Evolutionary conservation across 2,329 filamentous ascomycete species (phyloP).

Genomic region (Trichoderma asperellum): DNA sequence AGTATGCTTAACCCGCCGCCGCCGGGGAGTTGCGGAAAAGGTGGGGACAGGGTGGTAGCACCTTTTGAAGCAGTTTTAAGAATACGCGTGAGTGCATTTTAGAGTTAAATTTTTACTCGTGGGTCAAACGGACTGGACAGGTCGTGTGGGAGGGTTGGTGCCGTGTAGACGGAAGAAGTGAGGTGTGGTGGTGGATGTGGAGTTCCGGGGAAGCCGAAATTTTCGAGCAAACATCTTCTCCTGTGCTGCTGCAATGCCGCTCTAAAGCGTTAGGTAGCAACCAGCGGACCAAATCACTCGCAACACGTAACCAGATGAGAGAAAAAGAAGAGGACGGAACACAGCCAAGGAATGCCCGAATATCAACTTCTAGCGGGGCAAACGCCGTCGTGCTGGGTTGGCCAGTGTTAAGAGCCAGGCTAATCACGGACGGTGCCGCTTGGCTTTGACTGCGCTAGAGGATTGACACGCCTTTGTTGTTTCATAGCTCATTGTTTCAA

Average conservation of each 20-base stretch:
- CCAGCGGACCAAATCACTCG: not conserved
- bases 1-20: not conserved
- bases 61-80: not conserved
- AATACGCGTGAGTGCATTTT: slow-evolving; percentile 11
- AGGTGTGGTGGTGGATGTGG: slow-evolving; percentile 6
- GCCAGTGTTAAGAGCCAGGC: not conserved
- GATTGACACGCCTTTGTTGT: not conserved
- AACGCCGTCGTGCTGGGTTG: not conserved
- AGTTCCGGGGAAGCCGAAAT: slow-evolving; percentile 9
- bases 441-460: not conserved
- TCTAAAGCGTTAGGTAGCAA: not conserved
- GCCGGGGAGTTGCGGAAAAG: slow-evolving; percentile 10
- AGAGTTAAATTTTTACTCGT: slow-evolving; percentile 15
- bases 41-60: slow-evolving; percentile 11
- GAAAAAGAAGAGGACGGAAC: not conserved
- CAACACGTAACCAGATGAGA: not conserved
- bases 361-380: not conserved
- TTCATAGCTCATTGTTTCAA: not conserved
- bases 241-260: not conserved
- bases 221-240: not conserved
- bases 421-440: not conserved
- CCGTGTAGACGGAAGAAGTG: not conserved
- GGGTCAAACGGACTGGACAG: not conserved
- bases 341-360: not conserved
- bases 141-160: not conserved